Evolutionary conservation across 2,329 filamentous ascomycete species (phyloP).

Genomic region (Diaporthe aspalathi): DNA sequence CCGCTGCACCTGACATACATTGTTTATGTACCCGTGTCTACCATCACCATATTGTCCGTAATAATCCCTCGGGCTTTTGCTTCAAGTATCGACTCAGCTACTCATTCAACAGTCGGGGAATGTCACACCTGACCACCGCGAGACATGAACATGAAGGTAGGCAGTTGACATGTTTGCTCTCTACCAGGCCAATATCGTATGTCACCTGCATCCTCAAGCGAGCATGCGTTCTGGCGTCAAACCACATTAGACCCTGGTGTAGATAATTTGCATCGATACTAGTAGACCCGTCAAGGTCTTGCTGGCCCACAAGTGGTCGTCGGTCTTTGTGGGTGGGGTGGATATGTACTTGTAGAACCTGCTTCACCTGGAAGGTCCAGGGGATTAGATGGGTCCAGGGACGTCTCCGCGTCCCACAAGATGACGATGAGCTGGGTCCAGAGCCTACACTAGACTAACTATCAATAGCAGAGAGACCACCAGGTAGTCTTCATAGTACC

Average conservation of each 20-base stretch:
- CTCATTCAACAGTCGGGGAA: no score
- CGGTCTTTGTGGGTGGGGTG: neutral
- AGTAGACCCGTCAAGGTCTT: no score
- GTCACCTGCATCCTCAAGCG: neutral
- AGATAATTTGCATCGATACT: no score
- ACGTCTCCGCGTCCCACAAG: slow-evolving; percentile 19
- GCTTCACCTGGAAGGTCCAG: slow-evolving; percentile 8
- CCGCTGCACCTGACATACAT: neutral
- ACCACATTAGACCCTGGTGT: neutral
- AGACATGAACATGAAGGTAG: no score
- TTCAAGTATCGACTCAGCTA: neutral
- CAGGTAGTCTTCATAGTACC: no score
- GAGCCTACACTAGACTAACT: slow-evolving; percentile 16
- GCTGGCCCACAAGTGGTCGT: neutral
- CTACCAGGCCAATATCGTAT: neutral
- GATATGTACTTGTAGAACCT: neutral
- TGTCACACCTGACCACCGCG: neutral
- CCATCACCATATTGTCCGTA: no score
- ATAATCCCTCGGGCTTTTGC: no score
- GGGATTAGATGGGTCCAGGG: slow-evolving; percentile 6
- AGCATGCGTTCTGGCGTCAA: neutral
- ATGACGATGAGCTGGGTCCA: slow-evolving; percentile 27
- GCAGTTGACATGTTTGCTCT: no score
- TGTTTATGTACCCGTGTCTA: no score
- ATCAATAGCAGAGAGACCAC: neutral